Base-by-base conservation (phyloP, 345 rosid genomes). In the Xanthoceras sorbifolium region DNA sequence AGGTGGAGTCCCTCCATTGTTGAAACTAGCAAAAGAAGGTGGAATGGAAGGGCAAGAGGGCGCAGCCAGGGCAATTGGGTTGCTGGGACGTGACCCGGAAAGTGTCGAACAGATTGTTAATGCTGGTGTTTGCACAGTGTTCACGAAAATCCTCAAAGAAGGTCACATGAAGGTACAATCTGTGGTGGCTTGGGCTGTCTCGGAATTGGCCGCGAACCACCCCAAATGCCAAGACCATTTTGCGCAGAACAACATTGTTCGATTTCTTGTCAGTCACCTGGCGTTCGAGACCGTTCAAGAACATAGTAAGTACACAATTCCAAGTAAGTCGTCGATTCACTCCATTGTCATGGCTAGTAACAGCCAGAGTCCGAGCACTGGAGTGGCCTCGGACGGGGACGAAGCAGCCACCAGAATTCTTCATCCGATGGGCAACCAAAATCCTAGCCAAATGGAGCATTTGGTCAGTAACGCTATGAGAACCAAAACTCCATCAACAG, bases 231-330 rank as follows among this genome's bases (percentile, higher is more conserved):
- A 88, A 66, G 94, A 90, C 71, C 93, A 92, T 79, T 92, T 92
- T 15, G 90, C 90, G 2, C 91, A 87, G 86, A 88, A 82, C 84
- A 92, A 89, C 23, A 89, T 89, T 15, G 92, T 93, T 28, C 86
- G 94, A 23, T 86, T 89, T 81, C 93, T 94, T 0, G 93, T 91
- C 11, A 90, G 93, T 52, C 98, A 92, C 79, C 84, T 94, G 3
- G 97, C 97, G 23, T 93, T 94, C 17, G 97, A 94, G 79, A 94
- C 97, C 17, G 88, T 93, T 60, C 91, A 90, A 73, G 97, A 94
- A 52, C 97, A 92, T 54, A 86, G 91, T 55, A 90, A 85, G 80
- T 90, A 92, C 23, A 81, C 89, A 3, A 86, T 90, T 65, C 75
- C 80, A 14, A 88, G 82, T 72, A 90, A 89, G 76, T 87, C 75